These are phyloP conservation scores for Brassica juncea DNA, from an alignment of 345 rosid genomes.

Conservation along the genomic window DNA sequence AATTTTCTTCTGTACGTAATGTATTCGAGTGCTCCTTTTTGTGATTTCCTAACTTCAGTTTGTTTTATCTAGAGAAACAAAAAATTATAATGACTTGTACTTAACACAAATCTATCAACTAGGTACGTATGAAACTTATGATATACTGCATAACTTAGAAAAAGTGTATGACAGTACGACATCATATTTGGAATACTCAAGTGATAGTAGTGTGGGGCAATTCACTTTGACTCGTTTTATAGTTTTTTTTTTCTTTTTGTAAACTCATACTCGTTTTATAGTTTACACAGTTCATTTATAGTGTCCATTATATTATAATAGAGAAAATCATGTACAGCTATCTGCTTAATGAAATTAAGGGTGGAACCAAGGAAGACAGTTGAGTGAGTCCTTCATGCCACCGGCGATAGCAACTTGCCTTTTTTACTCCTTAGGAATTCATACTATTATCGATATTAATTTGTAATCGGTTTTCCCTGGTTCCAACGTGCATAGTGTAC, in stretches of 20 bases:
- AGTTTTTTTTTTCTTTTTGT: no score
- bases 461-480: constrained; percentile 79
- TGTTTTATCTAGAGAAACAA: neutral
- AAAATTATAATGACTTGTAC: constrained; percentile 46
- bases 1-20: constrained; percentile 21
- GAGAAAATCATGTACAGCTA: no score
- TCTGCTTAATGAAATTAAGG: no score
- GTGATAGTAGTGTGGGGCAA: no score
- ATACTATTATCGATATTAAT: constrained; percentile 69
- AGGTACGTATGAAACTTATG: neutral
- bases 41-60: neutral
- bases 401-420: constrained; percentile 57
- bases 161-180: neutral
- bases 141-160: neutral
- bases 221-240: no score
- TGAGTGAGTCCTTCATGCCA: no score
- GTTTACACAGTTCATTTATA: no score
- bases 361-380: no score
- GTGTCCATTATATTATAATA: no score
- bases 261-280: no score
- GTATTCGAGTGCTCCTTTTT: constrained; percentile 4
- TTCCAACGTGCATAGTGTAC: constrained; percentile 77
- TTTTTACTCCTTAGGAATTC: constrained; percentile 84
- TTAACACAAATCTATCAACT: neutral
- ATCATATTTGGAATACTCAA: no score